Percentiles rank a stretch among this genome's conserved stretches.
These are phyloP conservation scores for Mortierella polycephala DNA, from an alignment of 371 early-diverging fungal species.

Conservation along the genomic window DNA sequence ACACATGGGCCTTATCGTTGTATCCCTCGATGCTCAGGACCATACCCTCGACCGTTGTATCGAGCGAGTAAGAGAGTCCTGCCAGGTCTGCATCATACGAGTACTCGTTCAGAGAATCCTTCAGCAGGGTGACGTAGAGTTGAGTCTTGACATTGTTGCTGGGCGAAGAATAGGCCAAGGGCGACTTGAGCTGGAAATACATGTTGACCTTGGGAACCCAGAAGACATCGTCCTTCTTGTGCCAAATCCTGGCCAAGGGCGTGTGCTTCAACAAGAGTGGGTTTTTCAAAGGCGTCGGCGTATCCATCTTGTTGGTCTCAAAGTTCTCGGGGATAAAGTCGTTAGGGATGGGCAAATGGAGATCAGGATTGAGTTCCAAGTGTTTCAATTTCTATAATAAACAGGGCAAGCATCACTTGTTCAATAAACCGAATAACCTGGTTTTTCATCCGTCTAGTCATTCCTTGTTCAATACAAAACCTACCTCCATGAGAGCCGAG, in stretches of 20 bases:
- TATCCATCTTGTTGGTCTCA: conserved; percentile 65
- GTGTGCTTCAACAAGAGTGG: conserved; percentile 74
- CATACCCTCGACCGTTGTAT: conserved; percentile 75
- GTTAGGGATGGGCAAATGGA: conserved; percentile 82
- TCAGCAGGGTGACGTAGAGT: conserved; percentile 81
- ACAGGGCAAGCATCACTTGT: neutral
- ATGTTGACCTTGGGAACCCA: conserved; percentile 79
- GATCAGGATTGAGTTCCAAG: conserved; percentile 59
- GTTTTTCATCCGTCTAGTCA: neutral
- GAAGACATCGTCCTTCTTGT: conserved; percentile 94
- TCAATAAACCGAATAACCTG: neutral
- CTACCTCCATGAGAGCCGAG: conserved; percentile 64
- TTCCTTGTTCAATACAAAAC: neutral
- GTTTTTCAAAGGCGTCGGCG: conserved; percentile 46
- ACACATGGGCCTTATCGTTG: conserved; percentile 82
- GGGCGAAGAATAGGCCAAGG: conserved; percentile 55
- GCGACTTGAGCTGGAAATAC: conserved; percentile 51
- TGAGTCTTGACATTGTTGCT: conserved; percentile 61
- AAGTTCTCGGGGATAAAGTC: conserved; percentile 85
- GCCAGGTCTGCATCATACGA: conserved; percentile 91
- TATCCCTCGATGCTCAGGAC: conserved; percentile 81
- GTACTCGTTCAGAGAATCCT: conserved; percentile 85
- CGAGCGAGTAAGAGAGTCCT: conserved; percentile 80
- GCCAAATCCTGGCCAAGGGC: conserved; percentile 82
- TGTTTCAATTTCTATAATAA: conserved; percentile 59